Base-by-base conservation (phyloP, 768 basidiomycete species). In the Suillus weaverae region DNA sequence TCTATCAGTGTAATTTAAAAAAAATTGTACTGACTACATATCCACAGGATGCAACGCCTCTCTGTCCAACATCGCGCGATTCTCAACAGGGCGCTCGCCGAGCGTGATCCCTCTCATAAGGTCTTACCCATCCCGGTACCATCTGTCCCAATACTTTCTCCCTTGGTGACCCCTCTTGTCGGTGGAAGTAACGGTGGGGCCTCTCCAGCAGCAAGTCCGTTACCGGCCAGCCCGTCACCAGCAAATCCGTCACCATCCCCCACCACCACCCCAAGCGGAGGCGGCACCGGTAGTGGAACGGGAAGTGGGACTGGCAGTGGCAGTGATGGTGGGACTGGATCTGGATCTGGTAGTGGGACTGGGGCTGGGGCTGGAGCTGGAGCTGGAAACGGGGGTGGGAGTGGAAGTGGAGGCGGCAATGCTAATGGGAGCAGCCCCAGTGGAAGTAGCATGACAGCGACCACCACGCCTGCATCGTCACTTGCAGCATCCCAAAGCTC, bases 61-160 rank as follows among this genome's bases (percentile, higher is more conserved):
- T 13, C 64, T 36, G 48, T 36, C 33, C 66, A 62, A 48, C 70
- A 66, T 53, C 71, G 60, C 39, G 60, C 48, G 38, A 26, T 70
- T 22, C 53, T 44, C 18, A 69, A 65, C 44, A 66, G 60, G 46
- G 66, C 60, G 32, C 72, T 79, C 39, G 69, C 77, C 11, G 75
- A 73, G 56, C 81, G 83, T 65, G 74, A 76, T 20, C 81, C 81
- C 41, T 67, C 75, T 2, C 79, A 81, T 66, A 71, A 81, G 46
- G 75, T 77, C 41, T 69, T 81, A 3, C 74, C 80, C 38, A 66
- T 81, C 32, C 74, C 80, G 9, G 53, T 81, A 30, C 80, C 81
- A 16, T 76, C 80, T 9, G 70, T 84, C 43, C 81, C 84, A 3
- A 56, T 84, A 35, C 68, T 81, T 36, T 71, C 72, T n/a, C 74